Percentiles rank a stretch among this genome's conserved stretches.
These are phyloP conservation scores for Penicillium dipodomyicola DNA, from an alignment of 495 filamentous ascomycete genomes.

Conservation along the genomic window DNA sequence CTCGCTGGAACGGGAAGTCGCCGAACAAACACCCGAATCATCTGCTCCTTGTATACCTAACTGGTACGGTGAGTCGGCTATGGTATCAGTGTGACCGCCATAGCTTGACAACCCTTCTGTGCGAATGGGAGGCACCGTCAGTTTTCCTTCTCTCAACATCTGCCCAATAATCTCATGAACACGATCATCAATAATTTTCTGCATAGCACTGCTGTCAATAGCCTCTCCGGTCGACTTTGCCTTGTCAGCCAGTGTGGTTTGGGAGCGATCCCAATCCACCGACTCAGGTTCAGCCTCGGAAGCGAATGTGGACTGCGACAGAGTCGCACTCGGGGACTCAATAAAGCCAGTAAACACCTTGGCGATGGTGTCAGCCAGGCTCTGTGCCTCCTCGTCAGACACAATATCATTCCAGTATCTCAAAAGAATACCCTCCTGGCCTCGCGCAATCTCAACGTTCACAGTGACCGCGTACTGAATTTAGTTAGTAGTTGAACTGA, in stretches of 20 bases:
- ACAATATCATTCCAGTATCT: slow-evolving; percentile 50
- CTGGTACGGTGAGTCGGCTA: slow-evolving; percentile 23
- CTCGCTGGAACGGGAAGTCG: slow-evolving; percentile 26
- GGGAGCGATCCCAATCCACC: slow-evolving; percentile 16
- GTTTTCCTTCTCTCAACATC: slow-evolving; percentile 39
- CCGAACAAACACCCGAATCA: slow-evolving; percentile 29
- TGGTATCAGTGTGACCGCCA: slow-evolving; percentile 15
- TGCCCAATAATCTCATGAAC: slow-evolving; percentile 41
- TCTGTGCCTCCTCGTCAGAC: slow-evolving; percentile 39
- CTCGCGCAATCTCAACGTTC: slow-evolving; percentile 45
- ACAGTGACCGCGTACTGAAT: slow-evolving; percentile 47
- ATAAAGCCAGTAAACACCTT: slow-evolving; percentile 38
- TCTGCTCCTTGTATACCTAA: slow-evolving; percentile 19
- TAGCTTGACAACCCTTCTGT: slow-evolving; percentile 20
- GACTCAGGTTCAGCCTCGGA: slow-evolving; percentile 1
- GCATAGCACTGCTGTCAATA: slow-evolving; percentile 31
- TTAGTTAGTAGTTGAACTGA: slow-evolving; percentile 5
- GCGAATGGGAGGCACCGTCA: slow-evolving; percentile 25
- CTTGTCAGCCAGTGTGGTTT: slow-evolving; percentile 17
- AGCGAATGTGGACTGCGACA: slow-evolving; percentile 26
- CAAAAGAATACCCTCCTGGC: slow-evolving; percentile 45
- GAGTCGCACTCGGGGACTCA: slow-evolving; percentile 23
- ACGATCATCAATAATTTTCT: slow-evolving; percentile 41
- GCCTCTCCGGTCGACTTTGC: slow-evolving; percentile 10
- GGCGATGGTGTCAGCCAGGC: slow-evolving; percentile 32